A percentile compares a stretch with the other conserved stretches of the same genome.
These are phyloP conservation scores for Aspergillus sparsus DNA, from an alignment of 495 filamentous ascomycete species.

Conservation along the genomic window DNA sequence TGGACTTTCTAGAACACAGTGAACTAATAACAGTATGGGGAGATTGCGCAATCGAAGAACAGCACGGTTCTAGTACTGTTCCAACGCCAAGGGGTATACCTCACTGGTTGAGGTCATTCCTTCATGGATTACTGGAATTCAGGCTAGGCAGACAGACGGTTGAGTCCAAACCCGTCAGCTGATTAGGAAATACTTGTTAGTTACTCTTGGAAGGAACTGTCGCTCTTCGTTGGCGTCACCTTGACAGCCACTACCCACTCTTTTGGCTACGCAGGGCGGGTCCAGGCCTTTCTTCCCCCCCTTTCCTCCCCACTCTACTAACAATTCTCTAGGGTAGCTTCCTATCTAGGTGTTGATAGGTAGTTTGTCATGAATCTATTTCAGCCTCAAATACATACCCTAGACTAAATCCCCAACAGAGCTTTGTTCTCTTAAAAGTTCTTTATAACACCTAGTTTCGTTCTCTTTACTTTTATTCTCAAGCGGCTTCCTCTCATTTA, in stretches of 20 bases:
- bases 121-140: background rate
- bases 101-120: slow-evolving; percentile 1
- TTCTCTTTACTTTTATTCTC: too few species aligned
- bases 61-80: background rate
- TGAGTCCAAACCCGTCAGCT: background rate
- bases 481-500: too few species aligned
- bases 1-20: slow-evolving; percentile 24
- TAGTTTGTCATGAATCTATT: too few species aligned
- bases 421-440: too few species aligned
- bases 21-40: slow-evolving; percentile 19
- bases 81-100: slow-evolving; percentile 18
- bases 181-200: background rate
- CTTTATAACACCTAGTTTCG: too few species aligned
- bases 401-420: too few species aligned
- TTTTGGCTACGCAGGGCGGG: too few species aligned
- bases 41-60: slow-evolving; percentile 11
- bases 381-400: too few species aligned
- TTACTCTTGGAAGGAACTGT: background rate
- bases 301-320: too few species aligned
- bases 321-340: too few species aligned
- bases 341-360: too few species aligned
- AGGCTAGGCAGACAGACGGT: background rate
- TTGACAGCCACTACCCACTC: background rate
- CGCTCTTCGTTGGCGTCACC: background rate
- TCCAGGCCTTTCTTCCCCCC: too few species aligned